Evolutionary conservation across 371 early-diverging fungal species (phyloP).

Genomic region (Amoeboaphelidium protococcarum): DNA sequence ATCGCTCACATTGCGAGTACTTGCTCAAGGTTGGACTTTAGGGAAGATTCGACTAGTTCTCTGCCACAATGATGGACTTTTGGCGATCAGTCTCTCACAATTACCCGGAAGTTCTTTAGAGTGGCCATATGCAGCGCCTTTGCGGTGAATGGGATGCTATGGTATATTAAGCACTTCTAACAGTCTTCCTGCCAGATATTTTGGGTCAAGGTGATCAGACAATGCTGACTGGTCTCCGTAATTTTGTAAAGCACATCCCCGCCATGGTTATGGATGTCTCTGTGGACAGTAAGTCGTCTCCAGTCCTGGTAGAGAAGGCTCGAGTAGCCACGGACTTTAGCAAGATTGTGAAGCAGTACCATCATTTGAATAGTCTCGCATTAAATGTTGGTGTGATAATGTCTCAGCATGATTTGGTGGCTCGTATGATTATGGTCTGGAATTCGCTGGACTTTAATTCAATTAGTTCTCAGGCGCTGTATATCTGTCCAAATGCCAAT

Average conservation of each 20-base stretch:
- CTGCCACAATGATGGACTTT: slow-evolving; percentile 4
- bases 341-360: slow-evolving; percentile 21
- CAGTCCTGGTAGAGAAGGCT: no score
- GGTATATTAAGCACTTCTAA: slow-evolving; percentile 9
- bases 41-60: slow-evolving; percentile 7
- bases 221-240: slow-evolving; percentile 10
- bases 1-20: slow-evolving; percentile 6
- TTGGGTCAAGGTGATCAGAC: slow-evolving; percentile 5
- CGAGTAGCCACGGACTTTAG: slow-evolving; percentile 24
- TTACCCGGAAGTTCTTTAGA: slow-evolving; percentile 4
- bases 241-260: background rate
- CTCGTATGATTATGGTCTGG: slow-evolving; percentile 20
- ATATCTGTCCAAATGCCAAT: no score
- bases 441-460: slow-evolving; percentile 17
- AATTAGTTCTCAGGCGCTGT: slow-evolving; percentile 20
- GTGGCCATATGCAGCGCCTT: slow-evolving; percentile 17
- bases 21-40: slow-evolving; percentile 6
- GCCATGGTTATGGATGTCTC: background rate
- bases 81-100: slow-evolving; percentile 5
- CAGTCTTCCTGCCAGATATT: background rate
- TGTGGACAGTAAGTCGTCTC: background rate
- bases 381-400: slow-evolving; percentile 16
- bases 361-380: slow-evolving; percentile 21
- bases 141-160: slow-evolving; percentile 23
- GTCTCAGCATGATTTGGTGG: slow-evolving; percentile 8